These are phyloP conservation scores for Neonectria faginata DNA, from an alignment of 2,329 filamentous ascomycete species.

Conservation along the genomic window DNA sequence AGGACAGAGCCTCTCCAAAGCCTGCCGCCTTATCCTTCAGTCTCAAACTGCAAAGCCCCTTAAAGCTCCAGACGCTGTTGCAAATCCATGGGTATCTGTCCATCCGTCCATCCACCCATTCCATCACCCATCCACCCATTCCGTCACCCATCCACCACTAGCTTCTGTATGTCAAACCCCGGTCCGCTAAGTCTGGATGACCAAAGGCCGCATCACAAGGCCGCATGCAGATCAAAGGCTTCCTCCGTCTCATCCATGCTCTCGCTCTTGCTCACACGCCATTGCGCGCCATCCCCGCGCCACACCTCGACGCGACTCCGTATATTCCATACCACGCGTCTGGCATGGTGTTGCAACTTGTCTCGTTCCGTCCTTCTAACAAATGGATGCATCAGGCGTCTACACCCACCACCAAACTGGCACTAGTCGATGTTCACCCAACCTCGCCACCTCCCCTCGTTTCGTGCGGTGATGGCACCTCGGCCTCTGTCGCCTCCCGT, in stretches of 20 bases:
- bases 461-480: slow-evolving; percentile 32
- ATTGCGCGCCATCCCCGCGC: slow-evolving; percentile 32
- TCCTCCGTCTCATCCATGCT: slow-evolving; percentile 19
- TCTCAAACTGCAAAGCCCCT: slow-evolving; percentile 22
- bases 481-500: slow-evolving; percentile 35
- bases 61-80: slow-evolving; percentile 16
- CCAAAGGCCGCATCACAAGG: slow-evolving; percentile 15
- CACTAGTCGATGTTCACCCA: slow-evolving; percentile 20
- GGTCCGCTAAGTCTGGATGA: slow-evolving; percentile 21
- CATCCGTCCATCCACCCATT: slow-evolving; percentile 33
- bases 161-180: slow-evolving; percentile 22
- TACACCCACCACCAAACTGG: slow-evolving; percentile 24
- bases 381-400: slow-evolving; percentile 27
- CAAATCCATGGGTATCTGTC: slow-evolving; percentile 39
- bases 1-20: slow-evolving; percentile 1
- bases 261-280: slow-evolving; percentile 21
- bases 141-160: slow-evolving; percentile 13
- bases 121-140: slow-evolving; percentile 19
- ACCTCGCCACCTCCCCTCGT: slow-evolving; percentile 33
- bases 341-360: slow-evolving; percentile 37
- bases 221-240: slow-evolving; percentile 33
- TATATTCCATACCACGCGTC: slow-evolving; percentile 41
- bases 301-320: slow-evolving; percentile 38
- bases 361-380: slow-evolving; percentile 22
- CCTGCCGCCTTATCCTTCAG: slow-evolving; percentile 16